These are phyloP conservation scores for Pilaira anomala DNA, from an alignment of 192 early-diverging fungal genomes.

Conservation along the genomic window DNA sequence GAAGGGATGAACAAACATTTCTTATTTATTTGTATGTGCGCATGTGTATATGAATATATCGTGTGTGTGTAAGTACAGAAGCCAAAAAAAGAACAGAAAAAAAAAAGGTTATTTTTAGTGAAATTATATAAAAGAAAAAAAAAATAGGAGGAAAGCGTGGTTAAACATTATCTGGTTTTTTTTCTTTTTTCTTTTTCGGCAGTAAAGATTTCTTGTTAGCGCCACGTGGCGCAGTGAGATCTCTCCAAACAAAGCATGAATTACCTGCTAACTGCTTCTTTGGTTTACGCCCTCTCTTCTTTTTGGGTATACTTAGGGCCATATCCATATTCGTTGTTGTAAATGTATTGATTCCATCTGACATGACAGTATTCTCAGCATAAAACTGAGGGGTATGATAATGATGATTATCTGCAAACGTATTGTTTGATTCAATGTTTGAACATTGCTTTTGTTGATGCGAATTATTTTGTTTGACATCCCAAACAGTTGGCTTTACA, in stretches of 20 bases:
- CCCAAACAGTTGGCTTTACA: conserved; percentile 28
- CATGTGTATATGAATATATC: too few relatives aligned
- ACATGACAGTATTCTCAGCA: neutral
- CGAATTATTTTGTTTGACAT: conserved; percentile 16
- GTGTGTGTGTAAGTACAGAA: too few relatives aligned
- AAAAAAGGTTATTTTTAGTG: too few relatives aligned
- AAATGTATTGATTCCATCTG: conserved; percentile 17
- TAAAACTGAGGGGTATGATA: neutral
- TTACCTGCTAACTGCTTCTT: conserved; percentile 32
- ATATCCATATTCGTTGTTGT: conserved; percentile 20
- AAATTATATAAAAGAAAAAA: too few relatives aligned
- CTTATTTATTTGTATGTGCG: too few relatives aligned
- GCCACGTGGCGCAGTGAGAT: conserved; percentile 19
- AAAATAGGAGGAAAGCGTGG: too few relatives aligned
- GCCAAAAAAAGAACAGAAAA: too few relatives aligned
- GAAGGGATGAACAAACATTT: too few relatives aligned
- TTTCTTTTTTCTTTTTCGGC: neutral
- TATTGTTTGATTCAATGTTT: neutral
- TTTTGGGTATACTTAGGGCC: conserved; percentile 21
- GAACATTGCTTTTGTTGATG: neutral
- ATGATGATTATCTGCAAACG: neutral
- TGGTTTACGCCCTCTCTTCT: conserved; percentile 34
- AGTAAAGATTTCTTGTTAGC: conserved; percentile 6
- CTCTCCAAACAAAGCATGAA: conserved; percentile 34
- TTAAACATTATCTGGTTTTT: too few relatives aligned